Percentiles rank a stretch among this genome's conserved stretches.
These are phyloP conservation scores for Fusarium proliferatum DNA, from an alignment of 2,329 filamentous ascomycete species.

Conservation along the genomic window DNA sequence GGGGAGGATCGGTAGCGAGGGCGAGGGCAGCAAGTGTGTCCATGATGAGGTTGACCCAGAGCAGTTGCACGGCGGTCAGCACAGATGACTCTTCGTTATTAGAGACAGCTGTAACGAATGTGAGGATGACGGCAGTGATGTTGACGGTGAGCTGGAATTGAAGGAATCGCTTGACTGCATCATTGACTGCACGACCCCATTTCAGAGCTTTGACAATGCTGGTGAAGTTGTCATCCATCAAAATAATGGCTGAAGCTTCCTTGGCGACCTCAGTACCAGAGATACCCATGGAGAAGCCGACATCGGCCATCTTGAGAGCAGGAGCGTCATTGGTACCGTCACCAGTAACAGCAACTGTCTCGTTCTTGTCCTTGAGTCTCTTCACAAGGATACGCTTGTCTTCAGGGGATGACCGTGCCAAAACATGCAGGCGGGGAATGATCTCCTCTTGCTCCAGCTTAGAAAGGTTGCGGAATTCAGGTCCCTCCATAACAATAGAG, in stretches of 20 bases:
- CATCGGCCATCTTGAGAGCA: constrained; percentile 82
- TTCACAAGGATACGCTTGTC: constrained; percentile 81
- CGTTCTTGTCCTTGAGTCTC: constrained; percentile 76
- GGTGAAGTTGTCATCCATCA: constrained; percentile 89
- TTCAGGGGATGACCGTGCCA: constrained; percentile 79
- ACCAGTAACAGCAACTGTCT: constrained; percentile 85
- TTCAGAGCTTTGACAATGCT: constrained; percentile 87
- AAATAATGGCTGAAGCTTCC: constrained; percentile 84
- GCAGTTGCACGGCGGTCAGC: constrained; percentile 87
- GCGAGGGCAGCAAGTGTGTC: constrained; percentile 92
- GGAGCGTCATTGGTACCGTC: constrained; percentile 88
- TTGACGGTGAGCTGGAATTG: constrained; percentile 89
- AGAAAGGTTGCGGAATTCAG: constrained; percentile 78
- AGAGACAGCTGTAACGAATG: constrained; percentile 87
- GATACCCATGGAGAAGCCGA: constrained; percentile 89
- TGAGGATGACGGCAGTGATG: constrained; percentile 87
- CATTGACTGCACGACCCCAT: constrained; percentile 83
- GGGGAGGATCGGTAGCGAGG: constrained; percentile 89
- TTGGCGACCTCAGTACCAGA: constrained; percentile 86
- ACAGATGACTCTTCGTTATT: constrained; percentile 77
- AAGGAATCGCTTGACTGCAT: constrained; percentile 81
- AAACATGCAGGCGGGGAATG: constrained; percentile 75
- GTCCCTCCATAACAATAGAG: constrained; percentile 81
- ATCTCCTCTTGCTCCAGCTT: constrained; percentile 73
- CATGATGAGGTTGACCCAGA: constrained; percentile 99